Base-by-base conservation (phyloP, 108 stramenopile genomes). In the Skeletonema menzelii region DNA sequence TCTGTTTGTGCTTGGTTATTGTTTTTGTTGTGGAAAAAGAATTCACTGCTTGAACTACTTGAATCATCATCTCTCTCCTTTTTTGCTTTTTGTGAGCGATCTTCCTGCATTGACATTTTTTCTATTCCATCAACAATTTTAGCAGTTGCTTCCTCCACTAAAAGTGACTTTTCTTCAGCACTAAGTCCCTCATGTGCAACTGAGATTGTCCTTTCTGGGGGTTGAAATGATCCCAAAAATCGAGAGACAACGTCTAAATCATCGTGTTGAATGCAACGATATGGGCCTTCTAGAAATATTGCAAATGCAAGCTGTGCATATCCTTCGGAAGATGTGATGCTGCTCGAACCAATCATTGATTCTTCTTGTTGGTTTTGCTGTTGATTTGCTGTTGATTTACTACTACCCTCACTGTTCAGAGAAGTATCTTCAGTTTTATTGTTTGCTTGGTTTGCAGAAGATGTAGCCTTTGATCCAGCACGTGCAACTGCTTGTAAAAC, bases 271-370 rank as follows among this genome's bases (percentile, higher is more conserved):
- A 80, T 73, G 57, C 79, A 80, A 24, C 79, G 37, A 65, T 73
- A 80, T 14, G 77, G 82, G 6, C 77, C 82, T 57, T 69, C 75
- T 28, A 79, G 24, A 40, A 82, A 77, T 17, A 79, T 40, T 17
- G 73, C 66, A 64, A 77, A 82, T 12, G 77, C 77, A n/a, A 82
- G 47, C 26, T 75, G 56, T 22, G 82, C 82, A 28, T 79, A 79
- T 42, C 82, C 82, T 34, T 74, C 82, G 12, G 65, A 62, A 0
- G 82, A 69, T n/a, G 82, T 69, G 1, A 79, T 37, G n/a, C 3
- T 47, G 3, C 65, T 40, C 70, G 77, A 24, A 28, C 67, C 73
- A 47, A 78, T 57, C 67, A 68, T 55, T 8, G 75, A 59, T 62
- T 73, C 72, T 20, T 53, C 31, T 35, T 57, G 46, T 47, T 3